These are phyloP conservation scores for Rubroshorea leprosula DNA, from an alignment of 345 rosid genomes.

Conservation along the genomic window DNA sequence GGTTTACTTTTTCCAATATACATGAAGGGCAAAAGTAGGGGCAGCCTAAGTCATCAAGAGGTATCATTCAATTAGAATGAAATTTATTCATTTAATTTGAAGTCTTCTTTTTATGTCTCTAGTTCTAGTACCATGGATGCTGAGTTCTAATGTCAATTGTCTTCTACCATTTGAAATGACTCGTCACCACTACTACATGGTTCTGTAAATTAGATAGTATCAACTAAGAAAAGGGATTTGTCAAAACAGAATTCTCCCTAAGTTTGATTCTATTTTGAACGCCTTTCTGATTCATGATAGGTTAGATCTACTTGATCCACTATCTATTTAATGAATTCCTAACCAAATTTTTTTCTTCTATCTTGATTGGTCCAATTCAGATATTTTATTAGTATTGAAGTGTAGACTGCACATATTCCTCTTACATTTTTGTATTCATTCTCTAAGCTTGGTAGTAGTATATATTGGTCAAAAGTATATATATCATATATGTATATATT, in stretches of 20 bases:
- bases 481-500: not conserved
- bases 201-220: slow-evolving; percentile 5
- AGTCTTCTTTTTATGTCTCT: no score
- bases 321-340: not conserved
- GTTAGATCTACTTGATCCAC: slow-evolving; percentile 1
- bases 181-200: not conserved
- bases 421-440: no score
- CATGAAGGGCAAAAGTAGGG: slow-evolving; percentile 60
- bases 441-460: no score
- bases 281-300: not conserved
- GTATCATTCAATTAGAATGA: slow-evolving; percentile 13
- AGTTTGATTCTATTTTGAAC: not conserved
- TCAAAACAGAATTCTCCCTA: not conserved
- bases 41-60: slow-evolving; percentile 90
- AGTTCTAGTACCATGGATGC: not conserved
- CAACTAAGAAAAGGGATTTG: slow-evolving; percentile 4
- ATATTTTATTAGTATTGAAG: no score
- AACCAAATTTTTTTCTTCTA: slow-evolving; percentile 1
- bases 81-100: no score
- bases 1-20: slow-evolving; percentile 66
- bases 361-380: not conserved
- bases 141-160: not conserved
- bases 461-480: no score
- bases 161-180: not conserved
- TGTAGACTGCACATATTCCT: no score